Evolutionary conservation across 2,329 filamentous ascomycete genomes (phyloP), one percentile per base, ranked within the genome.

Genomic region (Verticillium nubilum): DNA sequence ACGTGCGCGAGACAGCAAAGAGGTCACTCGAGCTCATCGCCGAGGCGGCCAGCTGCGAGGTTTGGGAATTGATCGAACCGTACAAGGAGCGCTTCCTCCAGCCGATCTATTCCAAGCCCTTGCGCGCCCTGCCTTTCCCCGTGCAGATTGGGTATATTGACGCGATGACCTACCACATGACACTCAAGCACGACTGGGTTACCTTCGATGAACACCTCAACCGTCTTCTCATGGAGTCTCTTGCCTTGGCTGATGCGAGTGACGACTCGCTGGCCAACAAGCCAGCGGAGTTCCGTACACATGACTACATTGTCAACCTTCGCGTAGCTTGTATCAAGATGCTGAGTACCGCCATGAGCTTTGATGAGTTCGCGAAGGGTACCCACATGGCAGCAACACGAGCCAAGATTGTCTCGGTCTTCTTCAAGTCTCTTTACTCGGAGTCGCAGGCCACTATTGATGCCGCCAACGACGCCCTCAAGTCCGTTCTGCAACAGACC

Each of bases 61-160:
- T 97, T 3, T 91, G 92, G 78, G 93, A 98, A 73, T 80, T 99
- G 42, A 85, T 99, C 42, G 86, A 90, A 64, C 93, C 93, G 1
- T 91, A 96, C 67, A 96, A 95, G 73, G 93, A 98, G 61, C 85
- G 92, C 31, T 83, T 98, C 35, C 79, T 98, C n/a, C 83, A 88
- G 61, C 92, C 93, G 0, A 97, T 99, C 54, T 99, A 95, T 77
- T 91, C 91, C 65, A 99, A 99, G 72, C 95, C 95, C 15, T 76
- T 99, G 23, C 86, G 95, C 62, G 96, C 95, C 0, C 78, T 99
- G 62, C 95, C 95, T 0, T 99, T 99, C 70, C 84, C 91, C 5
- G 94, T 92, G 2, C 96, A 99, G 76, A 99, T 99, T 66, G 96
- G 95, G 4, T 98, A 96, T 70, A 97, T 99, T 66, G 96, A 99